Base-by-base conservation (phyloP, 225 moss, liverwort and hornwort genomes). In the Neckera pumila region DNA sequence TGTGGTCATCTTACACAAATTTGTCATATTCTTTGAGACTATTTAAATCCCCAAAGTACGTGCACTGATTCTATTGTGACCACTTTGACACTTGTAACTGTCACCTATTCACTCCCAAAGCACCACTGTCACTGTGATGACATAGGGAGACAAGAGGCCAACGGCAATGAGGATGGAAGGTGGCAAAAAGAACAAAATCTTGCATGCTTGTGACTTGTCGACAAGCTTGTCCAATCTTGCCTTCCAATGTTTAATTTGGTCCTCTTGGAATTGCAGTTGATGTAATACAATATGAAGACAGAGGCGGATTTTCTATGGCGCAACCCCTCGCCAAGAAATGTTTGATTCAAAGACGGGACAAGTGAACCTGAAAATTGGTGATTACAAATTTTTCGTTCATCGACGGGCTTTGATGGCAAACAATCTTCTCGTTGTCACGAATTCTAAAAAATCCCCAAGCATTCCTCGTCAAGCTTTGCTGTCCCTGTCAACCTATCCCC, bases 71-170 rank as follows among this genome's bases (percentile, higher is more conserved):
- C 9, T 17, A 5, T 31, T 33, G 28, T 51, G 1, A 4, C 45
- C 11, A 51, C 20, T 75, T 49, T 1, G 0, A 13, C 4, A 51
- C 3, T 75, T 49, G 21, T 75, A 51, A 33, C 8, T 33, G 33
- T 51, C 75, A 33, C 5, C 2, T 75, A 2, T 31, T 51, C 7
- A 75, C 2, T 75, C 21, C 0, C 10, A 10, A 74, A 74, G 12
- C 0, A 0, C 5, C 4, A 74, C 10, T 30, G 12, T 49, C 2
- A 19, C 0, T 1, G 1, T 49, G 9, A 19, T 47, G 11, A 31
- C 11, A 74, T 3, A 19, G 0, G 11, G 19, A 31, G 18, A 49
- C 1, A 71, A 3, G 31, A 4, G 49, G 7, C 11, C 17, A 73
- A 73, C 0, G 28, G 2, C 45, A 73, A 74, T 0, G 0, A 30